Percentiles rank a stretch among this genome's conserved stretches.
Conservation (phyloP, 768 basidiomycete species). For the Lactarius indigo region DNA sequence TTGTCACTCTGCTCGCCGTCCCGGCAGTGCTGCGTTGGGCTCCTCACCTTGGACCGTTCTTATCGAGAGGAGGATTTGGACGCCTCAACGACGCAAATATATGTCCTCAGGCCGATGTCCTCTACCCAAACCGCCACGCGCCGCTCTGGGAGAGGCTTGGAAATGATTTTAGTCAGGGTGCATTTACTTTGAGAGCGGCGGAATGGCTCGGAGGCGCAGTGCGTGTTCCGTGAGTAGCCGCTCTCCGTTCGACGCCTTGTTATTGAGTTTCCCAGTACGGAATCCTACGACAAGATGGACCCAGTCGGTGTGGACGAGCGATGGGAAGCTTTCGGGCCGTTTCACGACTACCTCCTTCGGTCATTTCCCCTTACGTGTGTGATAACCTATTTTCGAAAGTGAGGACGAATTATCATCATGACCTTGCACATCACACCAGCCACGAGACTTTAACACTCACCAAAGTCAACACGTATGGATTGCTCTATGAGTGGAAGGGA, state of each 20-base stretch:
- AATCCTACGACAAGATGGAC: conserved; percentile 47
- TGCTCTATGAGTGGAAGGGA: conserved; percentile 61
- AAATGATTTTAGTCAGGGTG: conserved; percentile 31
- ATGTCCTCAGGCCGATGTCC: conserved; percentile 30
- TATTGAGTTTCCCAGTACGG: conserved; percentile 38
- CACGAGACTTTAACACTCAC: conserved; percentile 49
- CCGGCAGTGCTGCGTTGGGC: not conserved
- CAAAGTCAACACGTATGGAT: conserved; percentile 56
- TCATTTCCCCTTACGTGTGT: conserved; percentile 62
- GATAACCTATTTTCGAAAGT: not conserved
- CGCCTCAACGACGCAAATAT: not conserved
- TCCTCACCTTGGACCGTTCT: not conserved
- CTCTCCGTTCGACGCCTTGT: not conserved
- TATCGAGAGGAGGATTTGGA: not conserved
- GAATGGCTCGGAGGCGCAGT: conserved; percentile 41
- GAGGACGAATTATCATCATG: no score
- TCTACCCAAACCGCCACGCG: conserved; percentile 32
- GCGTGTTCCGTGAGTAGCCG: conserved; percentile 34
- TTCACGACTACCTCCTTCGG: conserved; percentile 40
- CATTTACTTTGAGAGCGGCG: conserved; percentile 36
- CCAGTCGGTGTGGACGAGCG: conserved; percentile 47
- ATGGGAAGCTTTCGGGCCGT: conserved; percentile 38
- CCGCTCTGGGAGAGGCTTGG: conserved; percentile 33
- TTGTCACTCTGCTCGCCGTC: not conserved
- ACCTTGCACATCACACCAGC: conserved; percentile 30